Conservation (phyloP, 140 eudicot species). For the Erigeron philadelphicus region DNA sequence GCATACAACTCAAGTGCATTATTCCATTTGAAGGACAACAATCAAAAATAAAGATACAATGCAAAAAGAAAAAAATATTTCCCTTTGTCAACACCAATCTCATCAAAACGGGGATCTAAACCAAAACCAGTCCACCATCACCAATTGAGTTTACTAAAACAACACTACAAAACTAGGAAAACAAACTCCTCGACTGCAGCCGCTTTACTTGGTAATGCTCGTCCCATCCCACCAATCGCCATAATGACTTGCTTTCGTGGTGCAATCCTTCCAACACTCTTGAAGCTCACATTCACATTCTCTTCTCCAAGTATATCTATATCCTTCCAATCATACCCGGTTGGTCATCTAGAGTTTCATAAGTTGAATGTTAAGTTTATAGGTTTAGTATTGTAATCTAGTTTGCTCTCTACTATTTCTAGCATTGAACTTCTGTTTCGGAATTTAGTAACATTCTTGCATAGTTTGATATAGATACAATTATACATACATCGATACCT, state of each 20-base stretch:
- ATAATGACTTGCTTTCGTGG: constrained; percentile 87
- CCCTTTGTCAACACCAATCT: constrained; percentile 14
- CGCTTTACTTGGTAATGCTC: constrained; percentile 79
- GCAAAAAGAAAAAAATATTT: constrained; percentile 28
- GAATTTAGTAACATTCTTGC: too few species aligned
- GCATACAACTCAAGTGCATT: constrained; percentile 16
- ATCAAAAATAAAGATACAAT: constrained; percentile 9
- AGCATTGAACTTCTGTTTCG: too few species aligned
- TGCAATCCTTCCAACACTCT: constrained; percentile 95
- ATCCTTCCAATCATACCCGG: constrained; percentile 96
- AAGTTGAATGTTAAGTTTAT: too few species aligned
- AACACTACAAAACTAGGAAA: constrained; percentile 55
- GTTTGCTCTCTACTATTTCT: too few species aligned
- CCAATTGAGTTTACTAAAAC: neutral
- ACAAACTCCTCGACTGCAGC: constrained; percentile 87
- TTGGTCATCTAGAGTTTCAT: too few species aligned
- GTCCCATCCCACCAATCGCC: constrained; percentile 98
- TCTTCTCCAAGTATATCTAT: constrained; percentile 86
- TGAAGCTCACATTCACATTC: constrained; percentile 91
- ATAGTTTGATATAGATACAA: too few species aligned
- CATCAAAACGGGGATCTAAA: constrained; percentile 31
- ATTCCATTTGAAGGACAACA: constrained; percentile 3
- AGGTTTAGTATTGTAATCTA: too few species aligned
- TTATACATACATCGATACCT: too few species aligned
- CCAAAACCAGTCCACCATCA: constrained; percentile 13